Evolutionary conservation across 495 filamentous ascomycete genomes (phyloP), one percentile per base, ranked within the genome.

Genomic region (Xylaria venustula): DNA sequence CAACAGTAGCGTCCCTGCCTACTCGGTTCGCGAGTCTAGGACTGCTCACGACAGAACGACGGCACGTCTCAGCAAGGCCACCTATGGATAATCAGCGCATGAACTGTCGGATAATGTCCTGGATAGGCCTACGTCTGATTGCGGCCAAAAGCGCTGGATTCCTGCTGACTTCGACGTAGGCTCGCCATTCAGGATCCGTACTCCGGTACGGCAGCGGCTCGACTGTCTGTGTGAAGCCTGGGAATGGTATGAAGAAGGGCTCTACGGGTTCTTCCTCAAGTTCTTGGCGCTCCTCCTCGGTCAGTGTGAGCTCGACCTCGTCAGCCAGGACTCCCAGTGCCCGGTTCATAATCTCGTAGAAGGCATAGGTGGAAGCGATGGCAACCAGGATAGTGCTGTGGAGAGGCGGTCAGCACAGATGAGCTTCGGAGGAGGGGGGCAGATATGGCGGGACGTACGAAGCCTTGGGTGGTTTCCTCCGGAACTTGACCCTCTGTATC

Each of bases 121-220:
- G 20, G 26, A 19, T 32, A 19, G 4, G 52, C 78, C 54, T 70
- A 89, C 87, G 62, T 71, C 76, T 76, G 19, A 90, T 76, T 17
- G 68, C 67, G 30, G 73, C 62, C 25, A 82, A 62, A 54, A 79
- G 73, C 28, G 80, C 64, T 19, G 63, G 66, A 66, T 92, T 79
- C 25, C 77, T 75, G 22, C 82, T 79, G 20, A 90, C 73, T 37
- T 79, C 81, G 19, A 84, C 64, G 61, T 90, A 92, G 45, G 80
- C 75, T 64, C 82, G 76, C 88, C 87, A 92, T 69, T 92, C 90
- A 3, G 89, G 88, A 67, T 90, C 86, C 2, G 74, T 79, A 23
- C 79, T 75, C 22, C 79, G 75, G 70, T 91, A 93, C 14, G 73
- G 73, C 25, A 62, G 41, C 12, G 68, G 68, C 0, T 66, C 60